These are phyloP conservation scores for Aureobasidium melanogenum DNA, from an alignment of 2,329 filamentous ascomycete genomes.

Conservation along the genomic window DNA sequence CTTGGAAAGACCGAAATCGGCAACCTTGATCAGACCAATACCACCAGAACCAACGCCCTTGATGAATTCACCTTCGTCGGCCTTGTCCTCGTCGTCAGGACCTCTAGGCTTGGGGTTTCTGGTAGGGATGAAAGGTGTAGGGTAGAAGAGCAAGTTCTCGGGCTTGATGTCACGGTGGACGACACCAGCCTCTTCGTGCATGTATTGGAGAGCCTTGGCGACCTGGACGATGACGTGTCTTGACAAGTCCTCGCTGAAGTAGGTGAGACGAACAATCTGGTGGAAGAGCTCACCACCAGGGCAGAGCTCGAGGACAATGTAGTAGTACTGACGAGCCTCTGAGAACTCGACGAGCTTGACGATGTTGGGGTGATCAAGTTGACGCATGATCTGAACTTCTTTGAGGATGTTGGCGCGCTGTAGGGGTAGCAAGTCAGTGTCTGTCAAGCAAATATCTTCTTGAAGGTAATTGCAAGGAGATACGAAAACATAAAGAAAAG, in stretches of 20 bases:
- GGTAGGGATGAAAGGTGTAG: conserved; percentile 70
- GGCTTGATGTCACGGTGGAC: conserved; percentile 99
- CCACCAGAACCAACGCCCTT: conserved; percentile 74
- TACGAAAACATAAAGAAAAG: conserved; percentile 15
- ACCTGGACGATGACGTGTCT: conserved; percentile 93
- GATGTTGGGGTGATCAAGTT: conserved; percentile 92
- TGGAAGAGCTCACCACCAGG: conserved; percentile 96
- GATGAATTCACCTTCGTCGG: conserved; percentile 89
- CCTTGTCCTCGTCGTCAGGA: conserved; percentile 92
- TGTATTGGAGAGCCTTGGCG: conserved; percentile 83
- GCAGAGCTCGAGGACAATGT: conserved; percentile 90
- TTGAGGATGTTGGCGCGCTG: conserved; percentile 96
- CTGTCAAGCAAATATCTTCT: conserved; percentile 14
- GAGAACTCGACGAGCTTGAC: conserved; percentile 89
- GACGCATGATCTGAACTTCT: conserved; percentile 97
- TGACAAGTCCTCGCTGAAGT: conserved; percentile 93
- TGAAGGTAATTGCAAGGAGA: conserved; percentile 17
- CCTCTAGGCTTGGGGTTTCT: conserved; percentile 71
- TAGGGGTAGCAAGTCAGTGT: conserved; percentile 33
- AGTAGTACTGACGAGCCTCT: conserved; percentile 92
- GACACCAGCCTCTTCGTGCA: conserved; percentile 90
- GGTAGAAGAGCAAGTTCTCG: conserved; percentile 91
- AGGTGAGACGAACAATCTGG: conserved; percentile 94
- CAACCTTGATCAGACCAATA: conserved; percentile 93
- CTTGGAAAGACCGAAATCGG: conserved; percentile 95